Base-by-base conservation (phyloP, 768 basidiomycete genomes). In the Austroboletus eburneus region DNA sequence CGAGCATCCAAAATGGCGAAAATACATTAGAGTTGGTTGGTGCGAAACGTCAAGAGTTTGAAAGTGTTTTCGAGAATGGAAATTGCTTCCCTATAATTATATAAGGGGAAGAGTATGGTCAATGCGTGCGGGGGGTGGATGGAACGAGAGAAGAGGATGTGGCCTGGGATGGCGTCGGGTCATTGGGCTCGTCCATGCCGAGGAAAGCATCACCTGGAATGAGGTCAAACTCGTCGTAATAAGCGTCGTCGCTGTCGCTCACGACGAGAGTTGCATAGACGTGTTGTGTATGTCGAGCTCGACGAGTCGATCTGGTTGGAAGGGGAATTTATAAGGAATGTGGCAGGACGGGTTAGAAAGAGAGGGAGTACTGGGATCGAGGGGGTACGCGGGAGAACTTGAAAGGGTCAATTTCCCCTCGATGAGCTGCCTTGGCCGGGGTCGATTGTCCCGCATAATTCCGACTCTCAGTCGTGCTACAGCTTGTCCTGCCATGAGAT, bases 11-110 rank as follows among this genome's bases (percentile, higher is more conserved):
- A 69, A 0, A 87, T 82, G 14, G 85, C 86, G 36, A 79, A 76
- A 51, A 98, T 87, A 2, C 89, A 91, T 58, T 88, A 84, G 33
- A 92, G 75, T 60, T 98, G 96, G 65, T 97, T 88, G 13, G 65
- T 67, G 29, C 95, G 80, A 65, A 98, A 98, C 1, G 61, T 57
- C 0, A 74, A 56, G 13, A 97, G 72, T 5, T 70, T 69, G 66
- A 97, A 98, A 0, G 52, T 65, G 6, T 50, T 56, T 40, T 67
- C 69, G 41, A 69, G 64, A 20, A 64, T 58, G 0, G 63, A 49
- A 14, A 67, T 57, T 36, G 59, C 61, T 38, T 66, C 65, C 20
- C 17, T 56, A 35, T 66, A 66, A n/a, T n/a, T n/a, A n/a, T n/a
- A 33, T 68, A 61, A 0, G 64, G 56, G 0, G 65, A 57, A 4